These are phyloP conservation scores for Tolypocladium ophioglossoides DNA, from an alignment of 2,329 filamentous ascomycete species.

Conservation along the genomic window DNA sequence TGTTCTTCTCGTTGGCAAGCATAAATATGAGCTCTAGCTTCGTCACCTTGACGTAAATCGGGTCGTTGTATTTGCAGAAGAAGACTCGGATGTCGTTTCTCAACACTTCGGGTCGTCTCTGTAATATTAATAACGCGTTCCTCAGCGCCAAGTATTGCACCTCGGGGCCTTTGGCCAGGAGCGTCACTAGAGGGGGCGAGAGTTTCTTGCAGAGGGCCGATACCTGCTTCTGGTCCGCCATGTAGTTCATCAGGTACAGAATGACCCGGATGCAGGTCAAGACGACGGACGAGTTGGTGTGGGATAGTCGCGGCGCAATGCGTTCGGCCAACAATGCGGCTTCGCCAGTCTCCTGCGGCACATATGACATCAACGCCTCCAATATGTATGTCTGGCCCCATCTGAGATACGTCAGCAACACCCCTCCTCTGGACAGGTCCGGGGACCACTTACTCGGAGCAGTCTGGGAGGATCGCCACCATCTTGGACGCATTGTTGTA, in stretches of 20 bases:
- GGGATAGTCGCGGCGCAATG: slow-evolving; percentile 88
- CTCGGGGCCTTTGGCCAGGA: slow-evolving; percentile 91
- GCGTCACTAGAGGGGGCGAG: slow-evolving; percentile 86
- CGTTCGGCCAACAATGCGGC: slow-evolving; percentile 84
- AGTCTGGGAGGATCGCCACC: slow-evolving; percentile 90
- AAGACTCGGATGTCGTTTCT: slow-evolving; percentile 97
- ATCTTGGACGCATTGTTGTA: slow-evolving; percentile 97
- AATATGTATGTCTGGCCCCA: slow-evolving; percentile 99
- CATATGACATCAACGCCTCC: slow-evolving; percentile 94
- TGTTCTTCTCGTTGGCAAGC: slow-evolving; percentile 92
- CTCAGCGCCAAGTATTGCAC: slow-evolving; percentile 95
- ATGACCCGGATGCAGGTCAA: slow-evolving; percentile 94
- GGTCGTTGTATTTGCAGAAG: slow-evolving; percentile 99
- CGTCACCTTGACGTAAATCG: slow-evolving; percentile 98
- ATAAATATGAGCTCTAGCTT: slow-evolving; percentile 99
- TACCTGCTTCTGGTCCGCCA: slow-evolving; percentile 81
- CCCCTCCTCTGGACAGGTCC: background rate
- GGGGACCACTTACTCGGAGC: slow-evolving; percentile 66
- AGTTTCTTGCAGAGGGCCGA: slow-evolving; percentile 81
- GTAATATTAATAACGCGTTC: slow-evolving; percentile 88
- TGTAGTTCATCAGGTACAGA: slow-evolving; percentile 98
- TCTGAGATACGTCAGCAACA: slow-evolving; percentile 31
- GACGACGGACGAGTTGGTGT: slow-evolving; percentile 94
- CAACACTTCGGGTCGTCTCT: slow-evolving; percentile 83
- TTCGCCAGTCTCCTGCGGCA: slow-evolving; percentile 83